Base-by-base conservation (phyloP, 768 basidiomycete species). In the Macrolepiota fuliginosa region DNA sequence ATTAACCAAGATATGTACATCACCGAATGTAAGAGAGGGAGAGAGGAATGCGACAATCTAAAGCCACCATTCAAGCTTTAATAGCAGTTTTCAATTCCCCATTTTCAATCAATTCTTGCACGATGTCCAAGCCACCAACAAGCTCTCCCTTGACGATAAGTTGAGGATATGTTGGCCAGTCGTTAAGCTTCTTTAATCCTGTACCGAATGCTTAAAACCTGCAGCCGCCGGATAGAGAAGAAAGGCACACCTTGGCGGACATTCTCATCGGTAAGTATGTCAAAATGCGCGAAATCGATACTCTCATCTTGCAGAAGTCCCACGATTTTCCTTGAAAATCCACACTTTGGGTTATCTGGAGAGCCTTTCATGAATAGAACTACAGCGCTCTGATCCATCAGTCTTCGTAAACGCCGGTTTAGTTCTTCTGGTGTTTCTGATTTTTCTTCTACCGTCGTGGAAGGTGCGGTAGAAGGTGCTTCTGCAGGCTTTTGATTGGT, bases 301-400 rank as follows among this genome's bases (percentile, higher is more conserved):
- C 77, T 74, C 59, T 90, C 78, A 1, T 88, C 87, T 64, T 81
- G 77, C 63, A 96, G 74, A 53, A 95, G 72, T 2, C 72, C 80
- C 12, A 89, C 85, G 2, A 91, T 90, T 77, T 89, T 85, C 62
- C 87, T 77, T 4, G 91, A 92, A 71, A 95, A 96, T 1, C 93
- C 93, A 66, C 94, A 96, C 60, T 88, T 85, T 5, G 94, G 94
- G 1, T 75, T 77, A 35, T 87, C 82, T 0, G 93, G 92, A 54
- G 75, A 81, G 19, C 94, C 94, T 73, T 96, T 96, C 92, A 96
- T 96, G 81, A 96, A 94, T 61, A 96, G 69, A 27, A 96, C 88
- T 11, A 95, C 87, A 22, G 81, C 79, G 73, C 82, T 83, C 74
- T 92, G 85, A 63, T 81, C 83, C 94, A 98, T 96, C 61, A 99